A percentile compares a stretch with the other conserved stretches of the same genome.
These are phyloP conservation scores for Leishmania tarentolae DNA, from an alignment of 208 protist species.

Conservation along the genomic window DNA sequence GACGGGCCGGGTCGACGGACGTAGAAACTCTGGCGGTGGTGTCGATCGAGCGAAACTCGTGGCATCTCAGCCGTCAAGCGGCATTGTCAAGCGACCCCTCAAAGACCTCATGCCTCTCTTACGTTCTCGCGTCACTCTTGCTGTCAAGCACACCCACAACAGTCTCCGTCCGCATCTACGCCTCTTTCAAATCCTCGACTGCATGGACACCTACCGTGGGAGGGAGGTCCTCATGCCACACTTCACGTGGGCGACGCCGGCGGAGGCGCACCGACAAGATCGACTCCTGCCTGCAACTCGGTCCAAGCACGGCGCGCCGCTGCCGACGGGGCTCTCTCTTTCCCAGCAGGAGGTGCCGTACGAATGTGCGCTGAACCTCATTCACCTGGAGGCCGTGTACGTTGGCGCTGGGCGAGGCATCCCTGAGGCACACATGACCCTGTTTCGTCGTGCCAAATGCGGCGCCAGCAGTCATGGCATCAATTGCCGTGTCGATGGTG, in stretches of 20 bases:
- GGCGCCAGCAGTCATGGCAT: background rate
- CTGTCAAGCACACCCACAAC: constrained; percentile 46
- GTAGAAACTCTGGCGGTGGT: background rate
- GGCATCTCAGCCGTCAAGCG: constrained; percentile 21
- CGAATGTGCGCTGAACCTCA: constrained; percentile 47
- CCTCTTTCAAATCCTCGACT: constrained; percentile 71
- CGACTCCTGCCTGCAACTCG: constrained; percentile 1
- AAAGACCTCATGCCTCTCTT: constrained; percentile 61
- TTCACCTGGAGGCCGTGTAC: constrained; percentile 46
- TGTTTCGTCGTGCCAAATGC: constrained; percentile 9
- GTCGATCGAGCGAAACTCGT: background rate
- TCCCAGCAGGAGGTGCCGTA: constrained; percentile 32
- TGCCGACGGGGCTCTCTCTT: constrained; percentile 35
- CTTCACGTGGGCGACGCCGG: constrained; percentile 48
- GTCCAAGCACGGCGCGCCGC: constrained; percentile 13
- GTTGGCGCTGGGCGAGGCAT: constrained; percentile 35
- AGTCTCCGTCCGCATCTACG: constrained; percentile 53
- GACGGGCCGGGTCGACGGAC: background rate
- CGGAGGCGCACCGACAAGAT: constrained; percentile 8
- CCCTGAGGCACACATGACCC: constrained; percentile 10
- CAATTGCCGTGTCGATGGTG: background rate
- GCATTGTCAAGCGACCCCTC: constrained; percentile 51
- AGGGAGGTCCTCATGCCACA: constrained; percentile 65
- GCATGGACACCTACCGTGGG: constrained; percentile 33
- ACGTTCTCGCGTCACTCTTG: constrained; percentile 35